These are phyloP conservation scores for Sordariomycetes sp. DNA, from an alignment of 2,329 filamentous ascomycete genomes.

Conservation along the genomic window DNA sequence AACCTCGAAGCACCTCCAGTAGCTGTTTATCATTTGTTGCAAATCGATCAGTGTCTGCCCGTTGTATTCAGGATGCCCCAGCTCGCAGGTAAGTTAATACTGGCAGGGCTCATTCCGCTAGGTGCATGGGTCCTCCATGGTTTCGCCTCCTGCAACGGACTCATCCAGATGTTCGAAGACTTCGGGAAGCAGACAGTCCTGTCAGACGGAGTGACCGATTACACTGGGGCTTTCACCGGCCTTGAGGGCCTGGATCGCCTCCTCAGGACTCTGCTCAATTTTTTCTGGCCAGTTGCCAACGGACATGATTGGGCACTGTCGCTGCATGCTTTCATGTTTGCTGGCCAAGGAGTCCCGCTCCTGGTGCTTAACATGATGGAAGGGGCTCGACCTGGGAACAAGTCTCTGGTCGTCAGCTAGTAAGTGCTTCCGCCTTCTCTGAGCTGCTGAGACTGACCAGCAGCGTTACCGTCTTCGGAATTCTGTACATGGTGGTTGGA, in stretches of 20 bases:
- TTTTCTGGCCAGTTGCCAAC: neutral
- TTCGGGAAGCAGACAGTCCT: neutral
- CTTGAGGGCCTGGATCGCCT: neutral
- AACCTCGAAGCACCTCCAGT: too few species aligned
- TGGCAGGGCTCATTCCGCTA: neutral
- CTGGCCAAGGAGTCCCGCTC: neutral
- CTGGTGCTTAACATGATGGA: neutral
- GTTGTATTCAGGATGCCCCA: neutral
- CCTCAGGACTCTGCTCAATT: neutral
- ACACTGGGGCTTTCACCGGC: neutral
- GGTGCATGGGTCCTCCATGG: neutral
- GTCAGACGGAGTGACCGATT: neutral
- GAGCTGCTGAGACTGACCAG: neutral
- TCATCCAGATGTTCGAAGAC: neutral
- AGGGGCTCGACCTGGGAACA: neutral
- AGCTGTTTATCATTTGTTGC: too few species aligned
- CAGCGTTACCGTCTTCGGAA: neutral
- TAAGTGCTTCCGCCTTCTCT: too few species aligned
- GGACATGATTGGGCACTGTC: neutral
- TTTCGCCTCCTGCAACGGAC: neutral
- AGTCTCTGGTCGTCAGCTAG: neutral
- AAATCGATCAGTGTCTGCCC: too few species aligned
- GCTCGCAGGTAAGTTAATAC: neutral
- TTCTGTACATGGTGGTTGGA: neutral
- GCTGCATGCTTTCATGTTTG: neutral